These are phyloP conservation scores for Medicago ruthenica DNA, from an alignment of 306 rosid species.

Conservation along the genomic window DNA sequence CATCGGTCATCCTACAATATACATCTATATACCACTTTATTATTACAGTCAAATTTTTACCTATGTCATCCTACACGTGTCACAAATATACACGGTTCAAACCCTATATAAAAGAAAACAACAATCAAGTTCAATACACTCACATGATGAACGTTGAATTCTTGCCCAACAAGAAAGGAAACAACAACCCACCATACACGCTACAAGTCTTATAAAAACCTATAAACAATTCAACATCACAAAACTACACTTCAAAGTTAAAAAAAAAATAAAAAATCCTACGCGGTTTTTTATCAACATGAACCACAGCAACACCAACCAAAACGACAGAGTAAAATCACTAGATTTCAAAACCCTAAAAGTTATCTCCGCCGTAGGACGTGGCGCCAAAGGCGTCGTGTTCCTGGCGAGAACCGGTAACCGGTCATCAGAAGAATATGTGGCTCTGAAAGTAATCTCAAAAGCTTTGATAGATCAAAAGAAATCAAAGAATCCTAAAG, in stretches of 20 bases:
- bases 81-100: neutral
- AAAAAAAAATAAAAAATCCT: no score
- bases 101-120: neutral
- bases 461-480: conserved; percentile 63
- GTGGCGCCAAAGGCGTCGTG: conserved; percentile 95
- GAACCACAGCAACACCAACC: conserved; percentile 38
- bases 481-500: conserved; percentile 41
- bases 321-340: neutral
- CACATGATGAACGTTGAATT: neutral
- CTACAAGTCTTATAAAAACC: neutral
- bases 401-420: conserved; percentile 53
- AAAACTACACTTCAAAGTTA: neutral
- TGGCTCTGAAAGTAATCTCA: conserved; percentile 83
- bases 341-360: conserved; percentile 54
- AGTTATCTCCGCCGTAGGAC: conserved; percentile 75
- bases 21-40: neutral
- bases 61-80: neutral
- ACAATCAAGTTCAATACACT: neutral
- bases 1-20: no score
- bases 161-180: conserved; percentile 44
- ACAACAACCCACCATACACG: conserved; percentile 8
- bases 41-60: neutral
- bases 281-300: no score
- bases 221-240: neutral
- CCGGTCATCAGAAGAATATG: conserved; percentile 39